Evolutionary conservation across 164 flowering plant species (phyloP).

Genomic region (Aristolochia californica): DNA sequence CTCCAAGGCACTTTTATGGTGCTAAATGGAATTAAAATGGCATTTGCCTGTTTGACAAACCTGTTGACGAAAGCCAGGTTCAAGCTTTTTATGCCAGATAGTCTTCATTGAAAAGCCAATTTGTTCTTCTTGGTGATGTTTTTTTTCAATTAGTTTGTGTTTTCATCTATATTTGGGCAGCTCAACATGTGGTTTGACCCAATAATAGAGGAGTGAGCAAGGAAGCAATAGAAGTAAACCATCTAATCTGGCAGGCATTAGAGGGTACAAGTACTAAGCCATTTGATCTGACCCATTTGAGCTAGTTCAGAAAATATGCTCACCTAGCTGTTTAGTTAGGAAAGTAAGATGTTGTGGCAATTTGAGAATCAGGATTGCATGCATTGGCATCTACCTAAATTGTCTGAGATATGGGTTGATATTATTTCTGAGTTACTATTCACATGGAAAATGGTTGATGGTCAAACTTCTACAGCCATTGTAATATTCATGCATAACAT

Average conservation of each 20-base stretch:
- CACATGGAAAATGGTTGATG: slow-evolving; percentile 24
- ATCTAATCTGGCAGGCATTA: slow-evolving; percentile 40
- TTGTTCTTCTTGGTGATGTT: background rate
- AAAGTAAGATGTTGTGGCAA: slow-evolving; percentile 74
- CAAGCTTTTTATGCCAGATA: background rate
- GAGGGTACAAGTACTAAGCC: no score
- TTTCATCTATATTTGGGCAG: slow-evolving; percentile 36
- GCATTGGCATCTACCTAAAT: slow-evolving; percentile 98
- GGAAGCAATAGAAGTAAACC: slow-evolving; percentile 73
- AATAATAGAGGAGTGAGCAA: slow-evolving; percentile 71
- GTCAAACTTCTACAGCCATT: no score
- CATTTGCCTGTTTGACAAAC: slow-evolving; percentile 66
- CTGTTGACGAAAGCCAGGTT: slow-evolving; percentile 69
- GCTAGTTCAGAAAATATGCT: slow-evolving; percentile 93
- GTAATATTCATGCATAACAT: no score
- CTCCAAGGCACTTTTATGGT: slow-evolving; percentile 89
- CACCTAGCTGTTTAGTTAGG: slow-evolving; percentile 96
- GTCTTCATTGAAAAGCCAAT: background rate
- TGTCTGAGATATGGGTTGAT: slow-evolving; percentile 95
- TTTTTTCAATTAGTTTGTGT: background rate
- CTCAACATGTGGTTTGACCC: slow-evolving; percentile 94
- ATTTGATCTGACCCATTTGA: slow-evolving; percentile 71
- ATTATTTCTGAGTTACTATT: slow-evolving; percentile 47
- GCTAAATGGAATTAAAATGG: slow-evolving; percentile 99
- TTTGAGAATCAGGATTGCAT: slow-evolving; percentile 99